phyloP scores from a whole-genome alignment of 139 green algal species.

The Closterium sp. region DNA sequence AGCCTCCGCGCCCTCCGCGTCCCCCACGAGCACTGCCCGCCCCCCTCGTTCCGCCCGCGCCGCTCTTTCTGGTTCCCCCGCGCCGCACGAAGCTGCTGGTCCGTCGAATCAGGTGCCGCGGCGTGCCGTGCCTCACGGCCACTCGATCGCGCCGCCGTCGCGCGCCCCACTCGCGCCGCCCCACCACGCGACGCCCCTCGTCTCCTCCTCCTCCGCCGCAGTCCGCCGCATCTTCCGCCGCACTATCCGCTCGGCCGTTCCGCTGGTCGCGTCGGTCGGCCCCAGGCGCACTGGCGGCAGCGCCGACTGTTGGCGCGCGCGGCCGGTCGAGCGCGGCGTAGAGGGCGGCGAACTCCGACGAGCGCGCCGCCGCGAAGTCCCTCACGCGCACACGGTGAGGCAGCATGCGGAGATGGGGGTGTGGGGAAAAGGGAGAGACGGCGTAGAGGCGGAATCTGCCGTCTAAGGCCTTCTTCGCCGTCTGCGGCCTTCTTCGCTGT shows the following conservation, averaged over 20 bases:
- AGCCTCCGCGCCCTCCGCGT: no score
- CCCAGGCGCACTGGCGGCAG: neutral
- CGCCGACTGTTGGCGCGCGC: neutral
- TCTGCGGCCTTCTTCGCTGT: no score
- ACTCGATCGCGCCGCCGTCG: neutral
- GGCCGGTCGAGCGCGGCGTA: neutral
- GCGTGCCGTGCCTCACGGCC: neutral
- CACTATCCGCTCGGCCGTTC: neutral
- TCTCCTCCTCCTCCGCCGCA: neutral
- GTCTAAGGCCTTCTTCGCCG: no score
- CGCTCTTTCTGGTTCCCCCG: no score
- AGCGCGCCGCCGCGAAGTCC: neutral
- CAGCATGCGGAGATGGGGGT: neutral
- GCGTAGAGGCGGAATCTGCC: neutral
- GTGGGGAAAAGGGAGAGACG: no score
- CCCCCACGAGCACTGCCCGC: no score
- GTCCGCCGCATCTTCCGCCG: neutral
- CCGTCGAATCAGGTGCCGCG: neutral
- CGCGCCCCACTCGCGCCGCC: neutral
- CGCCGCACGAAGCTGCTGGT: neutral
- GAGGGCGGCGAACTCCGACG: neutral
- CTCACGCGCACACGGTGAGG: neutral
- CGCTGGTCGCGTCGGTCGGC: neutral
- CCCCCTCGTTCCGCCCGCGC: neutral
- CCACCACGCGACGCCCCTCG: neutral